Evolutionary conservation across 257 asterid genomes (phyloP).

Genomic region (Scutellaria minor): DNA sequence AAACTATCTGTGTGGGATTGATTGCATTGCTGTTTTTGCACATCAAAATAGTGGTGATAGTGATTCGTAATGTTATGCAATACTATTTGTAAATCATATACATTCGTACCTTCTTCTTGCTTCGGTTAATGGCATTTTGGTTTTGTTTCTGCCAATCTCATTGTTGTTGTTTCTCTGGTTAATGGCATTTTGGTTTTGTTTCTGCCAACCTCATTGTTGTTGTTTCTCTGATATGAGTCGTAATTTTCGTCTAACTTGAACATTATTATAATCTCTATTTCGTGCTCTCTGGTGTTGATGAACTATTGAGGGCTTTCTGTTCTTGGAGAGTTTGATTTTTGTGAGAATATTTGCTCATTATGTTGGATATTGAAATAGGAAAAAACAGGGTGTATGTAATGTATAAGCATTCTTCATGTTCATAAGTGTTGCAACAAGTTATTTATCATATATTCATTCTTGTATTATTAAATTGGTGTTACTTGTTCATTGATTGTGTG

Average conservation of each 20-base stretch:
- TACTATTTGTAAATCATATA: not conserved
- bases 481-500: slow-evolving; percentile 5
- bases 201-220: no score
- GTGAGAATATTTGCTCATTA: not conserved
- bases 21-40: slow-evolving; percentile 3
- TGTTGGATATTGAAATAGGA: not conserved
- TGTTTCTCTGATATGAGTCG: not conserved
- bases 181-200: not conserved
- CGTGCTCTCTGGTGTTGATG: not conserved
- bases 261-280: not conserved
- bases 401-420: not conserved
- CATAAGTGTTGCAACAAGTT: not conserved
- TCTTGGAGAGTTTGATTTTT: not conserved
- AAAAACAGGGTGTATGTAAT: not conserved
- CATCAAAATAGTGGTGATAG: not conserved
- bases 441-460: not conserved
- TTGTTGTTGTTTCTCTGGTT: no score
- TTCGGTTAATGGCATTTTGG: slow-evolving; percentile 12
- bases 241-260: not conserved
- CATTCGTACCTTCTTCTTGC: not conserved
- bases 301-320: not conserved
- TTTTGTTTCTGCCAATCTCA: not conserved
- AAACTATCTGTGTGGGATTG: not conserved
- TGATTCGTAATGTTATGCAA: not conserved
- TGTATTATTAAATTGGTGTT: no score